phyloP scores from a whole-genome alignment of 805 yeast genomes.

The Candida anglica region DNA sequence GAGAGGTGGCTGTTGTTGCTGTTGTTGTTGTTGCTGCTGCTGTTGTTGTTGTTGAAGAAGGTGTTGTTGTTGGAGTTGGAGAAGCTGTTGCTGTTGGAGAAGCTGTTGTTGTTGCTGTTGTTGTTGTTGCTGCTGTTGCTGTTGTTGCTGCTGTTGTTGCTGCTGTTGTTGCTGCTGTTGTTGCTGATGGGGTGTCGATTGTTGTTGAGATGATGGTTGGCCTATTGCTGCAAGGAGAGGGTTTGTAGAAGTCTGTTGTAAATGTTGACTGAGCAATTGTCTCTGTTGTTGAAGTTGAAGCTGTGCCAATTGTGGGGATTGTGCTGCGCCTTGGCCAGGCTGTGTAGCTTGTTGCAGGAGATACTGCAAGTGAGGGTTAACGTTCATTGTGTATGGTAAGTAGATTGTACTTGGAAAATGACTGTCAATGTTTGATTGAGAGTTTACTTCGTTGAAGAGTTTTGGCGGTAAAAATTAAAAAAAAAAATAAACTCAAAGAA shows the following conservation, averaged over 20 bases:
- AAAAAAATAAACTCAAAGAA: not conserved
- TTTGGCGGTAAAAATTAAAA: not conserved
- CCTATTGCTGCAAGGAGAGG: slow-evolving; percentile 37
- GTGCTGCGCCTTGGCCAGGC: slow-evolving; percentile 18
- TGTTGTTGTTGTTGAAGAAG: slow-evolving; percentile 13
- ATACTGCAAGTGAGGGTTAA: slow-evolving; percentile 41
- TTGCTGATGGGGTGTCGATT: slow-evolving; percentile 22
- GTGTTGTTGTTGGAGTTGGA: slow-evolving; percentile 10
- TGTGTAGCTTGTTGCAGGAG: slow-evolving; percentile 31
- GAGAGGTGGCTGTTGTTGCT: not conserved
- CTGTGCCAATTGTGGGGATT: slow-evolving; percentile 29
- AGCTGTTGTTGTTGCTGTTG: slow-evolving; percentile 2
- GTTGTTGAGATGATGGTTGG: slow-evolving; percentile 33
- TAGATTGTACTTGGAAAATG: too few relatives aligned
- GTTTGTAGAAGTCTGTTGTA: slow-evolving; percentile 23
- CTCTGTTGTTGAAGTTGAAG: slow-evolving; percentile 28
- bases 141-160: slow-evolving; percentile 18
- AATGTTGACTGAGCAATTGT: slow-evolving; percentile 28
- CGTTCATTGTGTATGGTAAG: slow-evolving; percentile 39
- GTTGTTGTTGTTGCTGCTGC: slow-evolving; percentile 2
- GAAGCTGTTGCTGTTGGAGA: slow-evolving; percentile 2
- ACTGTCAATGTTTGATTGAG: too few relatives aligned
- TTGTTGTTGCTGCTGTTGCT: slow-evolving; percentile 13
- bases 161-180: slow-evolving; percentile 16
- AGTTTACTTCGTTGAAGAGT: too few relatives aligned